A percentile compares a stretch with the other conserved stretches of the same genome.
These are phyloP conservation scores for Phytophthora chlamydospora DNA, from an alignment of 352 stramenopile genomes.

Conservation along the genomic window DNA sequence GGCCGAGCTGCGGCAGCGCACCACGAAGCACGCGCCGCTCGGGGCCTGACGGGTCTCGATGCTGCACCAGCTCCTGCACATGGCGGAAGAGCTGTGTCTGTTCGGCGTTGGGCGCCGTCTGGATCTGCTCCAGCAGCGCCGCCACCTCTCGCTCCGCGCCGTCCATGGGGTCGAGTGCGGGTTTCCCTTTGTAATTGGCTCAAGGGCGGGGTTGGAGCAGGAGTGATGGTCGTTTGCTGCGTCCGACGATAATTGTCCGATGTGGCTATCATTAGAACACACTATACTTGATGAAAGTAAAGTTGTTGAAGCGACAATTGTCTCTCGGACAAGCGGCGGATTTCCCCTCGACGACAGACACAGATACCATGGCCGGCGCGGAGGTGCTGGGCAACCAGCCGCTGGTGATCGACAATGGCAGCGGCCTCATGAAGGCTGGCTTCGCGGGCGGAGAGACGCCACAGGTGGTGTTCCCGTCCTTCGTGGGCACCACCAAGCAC, in stretches of 20 bases:
- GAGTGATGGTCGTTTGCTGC: constrained; percentile 13
- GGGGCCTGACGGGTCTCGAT: constrained; percentile 57
- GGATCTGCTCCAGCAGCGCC: constrained; percentile 60
- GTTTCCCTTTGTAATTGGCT: constrained; percentile 23
- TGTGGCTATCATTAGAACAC: not conserved
- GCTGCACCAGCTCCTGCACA: constrained; percentile 65
- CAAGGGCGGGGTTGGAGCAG: not conserved
- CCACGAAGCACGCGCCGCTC: constrained; percentile 46
- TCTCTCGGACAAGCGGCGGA: not conserved
- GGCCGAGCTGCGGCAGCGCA: constrained; percentile 49
- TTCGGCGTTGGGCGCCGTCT: constrained; percentile 48
- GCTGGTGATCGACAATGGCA: constrained; percentile 89
- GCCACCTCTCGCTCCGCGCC: constrained; percentile 50
- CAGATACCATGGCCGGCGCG: constrained; percentile 42
- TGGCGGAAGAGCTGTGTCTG: constrained; percentile 67
- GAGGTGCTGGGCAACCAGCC: constrained; percentile 84
- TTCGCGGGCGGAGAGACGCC: constrained; percentile 83
- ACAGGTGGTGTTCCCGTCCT: constrained; percentile 80
- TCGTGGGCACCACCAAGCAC: constrained; percentile 78
- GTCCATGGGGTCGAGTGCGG: constrained; percentile 24
- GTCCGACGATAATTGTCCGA: constrained; percentile 7
- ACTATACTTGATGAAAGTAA: not conserved
- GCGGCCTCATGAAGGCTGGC: constrained; percentile 81
- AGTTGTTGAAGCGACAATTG: constrained; percentile 16
- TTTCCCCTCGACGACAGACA: not conserved